Evolutionary conservation across 805 yeast species (phyloP), one percentile per base, ranked within the genome.

Genomic region (Crinitomyces ghanaensis): DNA sequence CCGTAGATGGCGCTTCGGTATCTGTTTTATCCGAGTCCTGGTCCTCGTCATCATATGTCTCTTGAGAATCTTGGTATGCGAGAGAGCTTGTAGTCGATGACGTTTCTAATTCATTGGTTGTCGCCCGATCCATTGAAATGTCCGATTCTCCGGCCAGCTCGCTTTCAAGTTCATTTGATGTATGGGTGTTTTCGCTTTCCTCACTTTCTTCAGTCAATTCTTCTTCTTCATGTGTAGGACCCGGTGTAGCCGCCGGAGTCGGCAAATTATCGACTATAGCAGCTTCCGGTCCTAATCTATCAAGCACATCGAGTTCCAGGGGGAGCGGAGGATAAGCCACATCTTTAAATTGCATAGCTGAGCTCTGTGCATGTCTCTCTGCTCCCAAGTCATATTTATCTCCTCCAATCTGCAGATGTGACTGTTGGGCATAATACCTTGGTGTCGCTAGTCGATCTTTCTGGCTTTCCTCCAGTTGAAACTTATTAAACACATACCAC

Each of bases 231-330:
- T 16, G 9, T 21, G 19, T 22, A 8, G 37, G 37, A 11, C 20
- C 21, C 4, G 37, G 37, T 2, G 37, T 28, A 12, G 37, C 24
- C 11, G 37, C 37, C 9, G 37, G 37, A 3, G 34, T 31, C 7
- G 13, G 30, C 15, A 21, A 21, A 9, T n/a, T n/a, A 9, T 9
- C n/a, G n/a, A 9, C 24, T 14, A 28, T 19, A 2, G 29, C 37
- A 3, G 37, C 33, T 16, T 34, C 37, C 7, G 37, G 37, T 3
- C 37, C 37, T 16, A 34, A 15, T 9, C 18, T 24, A 15, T 29
- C 37, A 9, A 34, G 28, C 12, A 34, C 15, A 9, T 18, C 22
- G n/a, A 34, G 25, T 13, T 23, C n/a, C n/a, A n/a, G n/a, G n/a
- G n/a, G n/a, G n/a, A n/a, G n/a, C n/a, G n/a, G n/a, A n/a, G n/a